Base-by-base conservation (phyloP, 148 eudicot genomes). In the Euryodendron excelsum region DNA sequence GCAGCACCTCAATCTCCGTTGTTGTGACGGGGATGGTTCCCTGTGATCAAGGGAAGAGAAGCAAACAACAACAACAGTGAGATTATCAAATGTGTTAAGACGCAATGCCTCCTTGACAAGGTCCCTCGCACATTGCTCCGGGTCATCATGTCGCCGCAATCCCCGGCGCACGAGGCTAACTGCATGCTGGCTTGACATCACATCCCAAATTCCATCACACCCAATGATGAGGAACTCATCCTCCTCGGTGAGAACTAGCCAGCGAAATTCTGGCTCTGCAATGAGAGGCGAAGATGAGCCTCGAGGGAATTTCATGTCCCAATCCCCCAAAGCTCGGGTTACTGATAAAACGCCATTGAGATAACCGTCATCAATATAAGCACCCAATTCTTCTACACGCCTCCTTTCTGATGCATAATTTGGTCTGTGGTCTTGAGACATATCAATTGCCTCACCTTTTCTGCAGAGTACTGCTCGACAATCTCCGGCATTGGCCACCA, bases 201-300 rank as follows among this genome's bases (percentile, higher is more conserved):
- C 93, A 80, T 93, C 98, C 93, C 96, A 93, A 41, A 93, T 86
- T 34, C 98, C 96, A 44, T 93, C 98, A 41, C 98, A 93, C 17
- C 91, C 98, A 13, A 93, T 87, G 73, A 93, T 86, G 25, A 93
- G 91, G 86, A 93, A 93, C 86, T 93, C 98, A 39, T 93, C 96
- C 11, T 93, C 98, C 83, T 89, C 92, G 0, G 90, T 91, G 61
- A 93, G 85, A 28, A 82, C 63, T 25, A 89, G 82, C 65, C 84
- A 96, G 65, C 85, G 77, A 18, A 91, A 34, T 63, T 93, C 98
- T 25, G 94, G 96, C 70, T 93, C 96, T 1, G 96, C 86, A 8
- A 86, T 91, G 50, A 93, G 89, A 75, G 96, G 92, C 0, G 98
- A 93, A 31, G 89, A 52, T 6, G 89, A 84, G 53, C 92, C 90